phyloP scores from a whole-genome alignment of 1,139 yeast species.

The Blastobotrys ciferrii region DNA sequence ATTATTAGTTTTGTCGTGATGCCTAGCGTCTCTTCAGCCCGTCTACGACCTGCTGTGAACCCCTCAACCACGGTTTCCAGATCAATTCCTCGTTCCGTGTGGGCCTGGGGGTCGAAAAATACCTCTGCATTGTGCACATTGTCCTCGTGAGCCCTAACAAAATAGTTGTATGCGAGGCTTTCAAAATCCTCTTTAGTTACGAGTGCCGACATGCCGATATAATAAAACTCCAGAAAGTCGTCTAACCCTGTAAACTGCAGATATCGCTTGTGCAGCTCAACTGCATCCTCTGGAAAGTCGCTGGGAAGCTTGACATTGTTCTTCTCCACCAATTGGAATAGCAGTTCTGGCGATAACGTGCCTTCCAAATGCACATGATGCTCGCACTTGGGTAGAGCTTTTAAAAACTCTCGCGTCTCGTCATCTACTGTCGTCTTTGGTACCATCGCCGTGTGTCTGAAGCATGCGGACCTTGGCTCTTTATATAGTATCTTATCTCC shows the following conservation, averaged over 20 bases:
- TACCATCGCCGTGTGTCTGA: neutral
- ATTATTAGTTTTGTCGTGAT: slow-evolving; percentile 68
- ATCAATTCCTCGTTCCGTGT: slow-evolving; percentile 61
- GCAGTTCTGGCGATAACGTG: slow-evolving; percentile 67
- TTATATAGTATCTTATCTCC: too few species aligned
- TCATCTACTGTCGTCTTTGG: slow-evolving; percentile 10
- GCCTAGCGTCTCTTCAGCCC: slow-evolving; percentile 57
- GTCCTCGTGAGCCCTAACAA: slow-evolving; percentile 56
- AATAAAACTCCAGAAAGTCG: slow-evolving; percentile 74
- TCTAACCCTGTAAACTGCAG: slow-evolving; percentile 62
- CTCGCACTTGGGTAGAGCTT: slow-evolving; percentile 76
- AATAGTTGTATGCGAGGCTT: slow-evolving; percentile 73
- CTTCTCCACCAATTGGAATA: slow-evolving; percentile 63
- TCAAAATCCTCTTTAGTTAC: slow-evolving; percentile 64
- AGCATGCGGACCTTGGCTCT: too few species aligned
- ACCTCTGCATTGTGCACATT: slow-evolving; percentile 64
- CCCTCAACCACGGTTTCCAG: slow-evolving; percentile 63
- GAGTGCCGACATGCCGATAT: slow-evolving; percentile 74
- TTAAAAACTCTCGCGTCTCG: slow-evolving; percentile 42
- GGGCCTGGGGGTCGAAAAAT: slow-evolving; percentile 84
- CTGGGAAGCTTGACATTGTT: slow-evolving; percentile 56
- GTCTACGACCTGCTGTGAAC: slow-evolving; percentile 58
- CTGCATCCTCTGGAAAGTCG: slow-evolving; percentile 54
- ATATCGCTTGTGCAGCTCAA: slow-evolving; percentile 57
- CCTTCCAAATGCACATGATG: slow-evolving; percentile 83